phyloP scores from a whole-genome alignment of 2,329 filamentous ascomycete species.

The Fusarium neocosmosporiellum region DNA sequence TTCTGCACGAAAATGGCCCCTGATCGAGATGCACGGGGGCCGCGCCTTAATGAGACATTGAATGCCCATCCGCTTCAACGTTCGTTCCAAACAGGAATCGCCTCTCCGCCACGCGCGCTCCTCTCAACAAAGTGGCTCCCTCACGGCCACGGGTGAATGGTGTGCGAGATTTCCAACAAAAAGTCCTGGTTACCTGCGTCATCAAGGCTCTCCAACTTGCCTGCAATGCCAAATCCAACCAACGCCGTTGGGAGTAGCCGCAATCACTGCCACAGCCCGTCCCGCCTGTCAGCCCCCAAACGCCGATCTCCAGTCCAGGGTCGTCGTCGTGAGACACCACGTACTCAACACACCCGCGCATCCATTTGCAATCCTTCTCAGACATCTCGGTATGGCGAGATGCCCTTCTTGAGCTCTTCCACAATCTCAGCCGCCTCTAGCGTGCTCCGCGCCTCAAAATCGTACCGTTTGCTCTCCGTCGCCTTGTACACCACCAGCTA shows the following conservation, averaged over 20 bases:
- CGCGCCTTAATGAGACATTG: slow-evolving; percentile 8
- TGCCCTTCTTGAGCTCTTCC: slow-evolving; percentile 79
- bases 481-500: slow-evolving; percentile 79
- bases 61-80: slow-evolving; percentile 1
- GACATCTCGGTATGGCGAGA: slow-evolving; percentile 71
- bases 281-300: slow-evolving; percentile 1
- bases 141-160: background rate
- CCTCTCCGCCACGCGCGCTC: background rate
- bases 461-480: slow-evolving; percentile 82
- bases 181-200: slow-evolving; percentile 3
- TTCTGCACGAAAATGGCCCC: background rate
- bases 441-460: slow-evolving; percentile 80
- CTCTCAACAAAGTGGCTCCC: slow-evolving; percentile 1
- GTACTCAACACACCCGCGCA: background rate
- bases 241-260: background rate
- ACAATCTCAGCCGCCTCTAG: slow-evolving; percentile 85
- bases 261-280: background rate
- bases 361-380: slow-evolving; percentile 3
- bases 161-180: background rate
- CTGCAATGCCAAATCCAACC: background rate
- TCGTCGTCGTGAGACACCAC: background rate
- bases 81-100: background rate
- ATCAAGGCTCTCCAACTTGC: background rate
- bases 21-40: slow-evolving; percentile 30
- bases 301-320: slow-evolving; percentile 1